These are phyloP conservation scores for Pichia manshurica DNA, from an alignment of 805 yeast genomes.

Conservation along the genomic window DNA sequence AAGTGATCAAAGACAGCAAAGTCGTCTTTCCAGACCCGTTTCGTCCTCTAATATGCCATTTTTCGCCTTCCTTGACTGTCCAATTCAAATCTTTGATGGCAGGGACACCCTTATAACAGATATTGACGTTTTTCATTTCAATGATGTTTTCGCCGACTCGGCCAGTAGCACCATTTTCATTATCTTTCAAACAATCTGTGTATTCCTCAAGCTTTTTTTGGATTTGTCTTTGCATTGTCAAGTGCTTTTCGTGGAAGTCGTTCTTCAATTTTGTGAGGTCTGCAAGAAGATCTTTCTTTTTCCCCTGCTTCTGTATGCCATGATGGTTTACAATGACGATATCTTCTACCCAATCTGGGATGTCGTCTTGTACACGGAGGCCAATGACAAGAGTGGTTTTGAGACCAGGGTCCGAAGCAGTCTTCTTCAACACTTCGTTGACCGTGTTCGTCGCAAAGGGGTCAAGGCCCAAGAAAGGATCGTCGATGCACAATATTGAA, in stretches of 20 bases:
- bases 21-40: conserved; percentile 96
- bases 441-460: conserved; percentile 62
- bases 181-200: not conserved
- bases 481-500: conserved; percentile 67
- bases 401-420: conserved; percentile 9
- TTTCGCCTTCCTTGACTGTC: conserved; percentile 64
- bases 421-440: conserved; percentile 41
- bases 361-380: conserved; percentile 62
- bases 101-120: conserved; percentile 57
- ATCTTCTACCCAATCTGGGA: conserved; percentile 79
- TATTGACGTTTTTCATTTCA: conserved; percentile 56
- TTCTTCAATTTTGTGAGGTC: conserved; percentile 22
- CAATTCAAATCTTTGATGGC: conserved; percentile 59
- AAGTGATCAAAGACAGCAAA: conserved; percentile 71
- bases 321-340: conserved; percentile 54
- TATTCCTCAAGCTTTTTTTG: conserved; percentile 10
- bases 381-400: conserved; percentile 66
- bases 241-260: conserved; percentile 22
- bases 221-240: conserved; percentile 12
- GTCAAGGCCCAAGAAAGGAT: conserved; percentile 89
- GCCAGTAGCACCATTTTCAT: not conserved
- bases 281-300: conserved; percentile 26
- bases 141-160: conserved; percentile 25
- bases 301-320: conserved; percentile 52
- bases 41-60: conserved; percentile 84